Conservation (phyloP, 495 filamentous ascomycete genomes). For the Staphylotrichum tortipilum region DNA sequence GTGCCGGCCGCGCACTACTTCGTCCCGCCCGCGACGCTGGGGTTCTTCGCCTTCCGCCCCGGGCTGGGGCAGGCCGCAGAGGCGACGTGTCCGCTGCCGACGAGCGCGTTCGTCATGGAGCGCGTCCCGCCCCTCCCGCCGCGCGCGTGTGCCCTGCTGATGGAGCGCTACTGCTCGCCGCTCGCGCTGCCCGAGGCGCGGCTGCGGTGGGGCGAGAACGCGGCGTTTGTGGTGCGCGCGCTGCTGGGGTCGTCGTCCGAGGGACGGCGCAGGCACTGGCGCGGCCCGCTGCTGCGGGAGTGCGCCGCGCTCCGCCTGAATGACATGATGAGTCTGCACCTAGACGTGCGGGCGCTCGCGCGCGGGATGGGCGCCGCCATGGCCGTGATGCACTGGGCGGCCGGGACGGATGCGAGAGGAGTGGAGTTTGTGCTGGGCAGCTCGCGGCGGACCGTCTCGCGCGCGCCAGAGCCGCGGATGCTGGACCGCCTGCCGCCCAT, state of each 20-base stretch:
- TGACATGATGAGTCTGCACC: background rate
- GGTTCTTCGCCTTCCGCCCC: background rate
- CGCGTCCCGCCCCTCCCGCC: background rate
- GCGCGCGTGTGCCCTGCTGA: background rate
- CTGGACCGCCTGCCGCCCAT: background rate
- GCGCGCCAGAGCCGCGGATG: background rate
- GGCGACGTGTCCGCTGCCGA: too few species aligned
- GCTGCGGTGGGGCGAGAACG: background rate
- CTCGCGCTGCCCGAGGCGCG: background rate
- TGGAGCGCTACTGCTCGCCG: background rate
- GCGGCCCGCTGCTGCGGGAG: too few species aligned
- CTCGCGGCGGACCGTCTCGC: background rate
- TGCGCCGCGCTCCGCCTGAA: background rate
- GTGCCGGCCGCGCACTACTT: background rate
- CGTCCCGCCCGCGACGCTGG: background rate
- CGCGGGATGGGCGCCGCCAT: background rate
- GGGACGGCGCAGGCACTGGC: too few species aligned
- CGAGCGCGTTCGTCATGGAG: background rate
- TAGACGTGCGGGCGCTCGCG: background rate
- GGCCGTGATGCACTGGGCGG: background rate
- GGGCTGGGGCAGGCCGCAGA: background rate
- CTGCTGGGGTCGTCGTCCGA: background rate
- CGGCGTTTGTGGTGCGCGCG: background rate
- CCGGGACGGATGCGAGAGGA: background rate
- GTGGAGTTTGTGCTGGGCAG: slow-evolving; percentile 1